Evolutionary conservation across 768 basidiomycete genomes (phyloP).

Genomic region (Fomitopsis serialis): DNA sequence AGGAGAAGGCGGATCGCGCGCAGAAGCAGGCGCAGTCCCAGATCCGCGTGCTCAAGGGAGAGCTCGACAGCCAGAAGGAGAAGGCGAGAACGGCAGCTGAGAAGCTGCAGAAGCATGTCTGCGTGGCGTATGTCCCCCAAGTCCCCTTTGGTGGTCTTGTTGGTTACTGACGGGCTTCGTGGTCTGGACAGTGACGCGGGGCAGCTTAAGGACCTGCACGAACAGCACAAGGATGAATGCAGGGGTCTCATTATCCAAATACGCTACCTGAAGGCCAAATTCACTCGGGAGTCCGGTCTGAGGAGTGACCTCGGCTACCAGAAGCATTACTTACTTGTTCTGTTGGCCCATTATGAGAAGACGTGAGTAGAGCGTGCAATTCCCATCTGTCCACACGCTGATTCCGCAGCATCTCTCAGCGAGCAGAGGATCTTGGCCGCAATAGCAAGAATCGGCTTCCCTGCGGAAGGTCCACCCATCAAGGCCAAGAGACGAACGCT

Average conservation of each 20-base stretch:
- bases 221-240: constrained; percentile 79
- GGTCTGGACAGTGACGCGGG: constrained; percentile 38
- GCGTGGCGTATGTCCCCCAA: constrained; percentile 43
- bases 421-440: constrained; percentile 70
- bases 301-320: constrained; percentile 76
- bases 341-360: constrained; percentile 67
- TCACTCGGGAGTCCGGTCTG: constrained; percentile 78
- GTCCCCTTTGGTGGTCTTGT: too few species aligned
- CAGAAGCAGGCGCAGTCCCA: constrained; percentile 67
- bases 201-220: constrained; percentile 49
- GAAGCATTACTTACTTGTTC: constrained; percentile 77
- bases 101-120: constrained; percentile 50
- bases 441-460: constrained; percentile 73
- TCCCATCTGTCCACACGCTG: not conserved
- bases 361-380: constrained; percentile 39
- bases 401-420: constrained; percentile 28
- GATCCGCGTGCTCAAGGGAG: constrained; percentile 60
- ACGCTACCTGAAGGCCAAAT: constrained; percentile 87
- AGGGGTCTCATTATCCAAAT: constrained; percentile 91
- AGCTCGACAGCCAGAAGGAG: constrained; percentile 51
- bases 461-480: constrained; percentile 29
- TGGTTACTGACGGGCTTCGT: not conserved
- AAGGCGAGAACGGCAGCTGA: constrained; percentile 43
- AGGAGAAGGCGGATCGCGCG: constrained; percentile 45
- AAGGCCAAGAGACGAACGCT: constrained; percentile 41